Base-by-base conservation (phyloP, 2,329 filamentous ascomycete genomes). In the Phaeophleospora eucalypticola region DNA sequence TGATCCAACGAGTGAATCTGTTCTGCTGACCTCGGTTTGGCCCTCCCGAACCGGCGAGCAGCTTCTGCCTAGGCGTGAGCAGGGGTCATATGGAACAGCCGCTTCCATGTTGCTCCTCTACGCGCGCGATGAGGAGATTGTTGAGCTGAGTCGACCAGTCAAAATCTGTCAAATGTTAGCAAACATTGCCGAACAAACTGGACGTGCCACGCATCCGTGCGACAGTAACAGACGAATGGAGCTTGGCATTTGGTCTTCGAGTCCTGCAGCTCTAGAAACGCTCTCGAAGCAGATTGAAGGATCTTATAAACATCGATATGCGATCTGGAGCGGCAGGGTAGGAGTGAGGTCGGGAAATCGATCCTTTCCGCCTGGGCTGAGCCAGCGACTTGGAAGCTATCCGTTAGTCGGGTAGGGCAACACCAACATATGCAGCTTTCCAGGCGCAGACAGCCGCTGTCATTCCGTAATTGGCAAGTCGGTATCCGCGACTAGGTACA, bases 111-210 rank as follows among this genome's bases (percentile, higher is more conserved):
- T 16, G 4, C 15, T 35, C 16, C 10, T 4, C 9, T 19, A 24
- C 12, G 12, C 21, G 18, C 6, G 3, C n/a, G 19, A n/a, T 39
- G 33, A 41, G 19, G 27, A 3, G 9, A 17, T 33, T 3, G 18
- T 10, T 10, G 32, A 36, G 20, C 21, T 29, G 24, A 7, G 12
- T 27, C 15, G n/a, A 21, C 45, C 45, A 47, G 45, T 47, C 45
- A 43, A 16, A 37, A 18, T 27, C 39, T 47, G 36, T 34, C 45
- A 47, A 43, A 43, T 42, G 34, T 9, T 41, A 47, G 45, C 45
- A 47, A 47, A 47, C 45, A 47, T 37, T 32, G 27, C 21, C 19
- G 21, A 42, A 38, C 45, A 42, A 47, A 42, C 39, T 32, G 20
- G 20, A 29, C 40, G 24, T 33, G 39, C 33, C 45, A 47, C 33